A percentile compares a stretch with the other conserved stretches of the same genome.
Evolutionary conservation across 495 filamentous ascomycete genomes (phyloP).

Genomic region (Daldinia vernicosa): DNA sequence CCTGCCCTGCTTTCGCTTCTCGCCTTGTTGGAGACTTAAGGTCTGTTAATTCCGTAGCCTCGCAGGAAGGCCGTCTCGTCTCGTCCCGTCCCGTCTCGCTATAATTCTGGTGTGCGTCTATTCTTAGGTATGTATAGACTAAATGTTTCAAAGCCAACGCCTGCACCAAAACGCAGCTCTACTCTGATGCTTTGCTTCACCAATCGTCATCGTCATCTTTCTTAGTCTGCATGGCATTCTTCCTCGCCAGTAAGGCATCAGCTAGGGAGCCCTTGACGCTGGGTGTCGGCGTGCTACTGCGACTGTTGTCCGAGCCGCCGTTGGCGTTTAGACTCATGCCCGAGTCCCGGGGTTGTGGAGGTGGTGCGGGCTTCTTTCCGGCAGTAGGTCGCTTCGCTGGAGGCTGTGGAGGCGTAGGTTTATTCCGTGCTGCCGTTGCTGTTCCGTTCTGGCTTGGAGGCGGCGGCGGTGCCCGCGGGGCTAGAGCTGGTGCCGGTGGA

Average conservation of each 20-base stretch:
- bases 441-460: constrained; percentile 59
- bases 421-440: constrained; percentile 64
- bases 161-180: constrained; percentile 2
- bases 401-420: constrained; percentile 81
- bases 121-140: background rate
- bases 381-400: constrained; percentile 84
- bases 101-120: background rate
- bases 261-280: constrained; percentile 87
- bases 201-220: constrained; percentile 79
- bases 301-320: constrained; percentile 73
- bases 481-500: constrained; percentile 65
- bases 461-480: constrained; percentile 63
- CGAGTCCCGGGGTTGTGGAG: constrained; percentile 70
- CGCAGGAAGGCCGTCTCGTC: background rate
- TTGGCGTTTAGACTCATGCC: constrained; percentile 75
- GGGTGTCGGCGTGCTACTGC: constrained; percentile 70
- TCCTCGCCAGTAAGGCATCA: constrained; percentile 76
- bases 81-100: background rate
- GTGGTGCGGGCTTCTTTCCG: constrained; percentile 70
- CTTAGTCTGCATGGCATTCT: constrained; percentile 70
- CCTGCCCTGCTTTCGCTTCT: background rate
- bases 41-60: background rate
- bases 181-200: constrained; percentile 48
- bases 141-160: background rate
- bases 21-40: background rate